These are phyloP conservation scores for Suillus discolor DNA, from an alignment of 768 basidiomycete species.

Conservation along the genomic window DNA sequence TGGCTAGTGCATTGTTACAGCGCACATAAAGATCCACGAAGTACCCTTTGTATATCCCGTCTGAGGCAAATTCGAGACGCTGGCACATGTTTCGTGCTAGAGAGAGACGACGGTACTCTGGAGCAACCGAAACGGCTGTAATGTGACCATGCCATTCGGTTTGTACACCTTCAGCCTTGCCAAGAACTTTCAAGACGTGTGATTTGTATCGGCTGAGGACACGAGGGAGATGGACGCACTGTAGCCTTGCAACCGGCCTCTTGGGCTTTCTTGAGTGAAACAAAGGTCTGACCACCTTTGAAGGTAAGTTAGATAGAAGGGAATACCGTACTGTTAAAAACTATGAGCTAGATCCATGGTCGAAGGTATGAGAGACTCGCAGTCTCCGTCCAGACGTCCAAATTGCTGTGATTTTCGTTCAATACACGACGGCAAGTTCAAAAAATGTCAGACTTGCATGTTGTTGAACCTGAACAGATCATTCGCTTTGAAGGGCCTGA, in stretches of 20 bases:
- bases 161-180: constrained; percentile 83
- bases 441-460: constrained; percentile 53
- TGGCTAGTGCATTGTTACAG: constrained; percentile 82
- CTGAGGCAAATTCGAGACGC: constrained; percentile 83
- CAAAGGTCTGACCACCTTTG: constrained; percentile 93
- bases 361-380: constrained; percentile 47
- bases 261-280: constrained; percentile 78
- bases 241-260: constrained; percentile 89
- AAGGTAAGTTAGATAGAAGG: constrained; percentile 88
- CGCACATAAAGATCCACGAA: constrained; percentile 98
- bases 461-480: constrained; percentile 95
- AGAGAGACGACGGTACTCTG: constrained; percentile 86
- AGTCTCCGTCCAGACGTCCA: constrained; percentile 98
- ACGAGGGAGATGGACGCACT: constrained; percentile 50
- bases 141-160: constrained; percentile 92
- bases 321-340: constrained; percentile 73
- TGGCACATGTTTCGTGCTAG: constrained; percentile 88
- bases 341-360: not conserved
- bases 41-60: constrained; percentile 77
- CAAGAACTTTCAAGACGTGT: constrained; percentile 63
- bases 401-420: constrained; percentile 51
- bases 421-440: not conserved
- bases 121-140: constrained; percentile 93
- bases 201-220: constrained; percentile 9
- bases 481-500: constrained; percentile 83